Evolutionary conservation across 2,329 filamentous ascomycete genomes (phyloP), one percentile per base, ranked within the genome.

Genomic region (Penicillium sp.): DNA sequence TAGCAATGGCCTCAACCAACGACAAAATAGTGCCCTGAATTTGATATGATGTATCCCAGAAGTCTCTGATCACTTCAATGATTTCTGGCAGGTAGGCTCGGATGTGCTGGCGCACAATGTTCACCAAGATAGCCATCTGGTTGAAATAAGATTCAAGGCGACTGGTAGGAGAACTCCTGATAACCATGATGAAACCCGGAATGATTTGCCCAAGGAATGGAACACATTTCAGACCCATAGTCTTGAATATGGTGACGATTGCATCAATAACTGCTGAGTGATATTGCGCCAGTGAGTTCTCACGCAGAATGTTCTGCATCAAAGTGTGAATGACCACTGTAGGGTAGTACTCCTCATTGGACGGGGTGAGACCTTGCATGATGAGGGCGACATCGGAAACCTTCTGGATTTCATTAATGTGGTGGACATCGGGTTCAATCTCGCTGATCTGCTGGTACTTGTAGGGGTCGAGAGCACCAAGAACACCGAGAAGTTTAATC

Each of bases 191-290:
- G 68, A 99, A 99, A 0, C 92, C 94, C 0, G 95, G 94, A 31
- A 99, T 90, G 57, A 99, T 97, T 56, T 94, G 88, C 56, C 90
- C 89, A 1, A 99, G 83, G 73, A 97, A 99, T 0, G 91, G 89
- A 8, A 99, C 93, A 70, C 94, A 99, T 71, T 97, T 96, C 64
- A 99, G 78, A 2, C 94, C 94, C 56, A 99, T 82, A 0, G 95
- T 99, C 64, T 94, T 90, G 76, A 99, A 99, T 55, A 99, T 99
- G 64, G 91, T 96, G 87, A 99, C 97, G 65, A 99, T 95, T 5
- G 94, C 94, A 71, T 97, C 94, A 48, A 99, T 94, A 13, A 97
- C 93, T 10, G 88, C 86, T 4, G 92, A 93, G 67, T 99, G 95
- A 65, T 96, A 93, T 67, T 95, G 90, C 11, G 88, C 85, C 4